Conservation (phyloP, 257 asterid species). For the Mentha longifolia region DNA sequence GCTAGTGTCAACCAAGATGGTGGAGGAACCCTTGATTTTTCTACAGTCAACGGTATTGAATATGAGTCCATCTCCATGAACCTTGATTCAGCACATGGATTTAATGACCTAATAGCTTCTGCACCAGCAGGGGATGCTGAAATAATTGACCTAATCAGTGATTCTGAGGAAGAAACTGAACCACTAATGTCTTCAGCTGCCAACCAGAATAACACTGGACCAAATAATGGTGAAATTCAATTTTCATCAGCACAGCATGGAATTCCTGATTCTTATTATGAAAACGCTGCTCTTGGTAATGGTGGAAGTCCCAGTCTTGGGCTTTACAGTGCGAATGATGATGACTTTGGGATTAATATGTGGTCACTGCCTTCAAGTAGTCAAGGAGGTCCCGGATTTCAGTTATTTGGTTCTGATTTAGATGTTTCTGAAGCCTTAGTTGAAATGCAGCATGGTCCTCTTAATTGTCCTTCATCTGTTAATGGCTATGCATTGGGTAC, state of each 20-base stretch:
- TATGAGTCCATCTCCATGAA: constrained; percentile 73
- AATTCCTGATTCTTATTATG: constrained; percentile 71
- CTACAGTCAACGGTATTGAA: constrained; percentile 67
- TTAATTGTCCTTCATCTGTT: constrained; percentile 61
- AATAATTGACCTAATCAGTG: constrained; percentile 70
- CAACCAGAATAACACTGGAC: constrained; percentile 39
- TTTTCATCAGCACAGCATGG: constrained; percentile 56
- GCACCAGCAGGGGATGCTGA: constrained; percentile 60
- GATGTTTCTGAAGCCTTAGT: constrained; percentile 74
- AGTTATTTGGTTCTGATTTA: constrained; percentile 87
- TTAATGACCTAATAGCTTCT: constrained; percentile 45
- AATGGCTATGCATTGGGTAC: constrained; percentile 57
- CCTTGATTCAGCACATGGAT: constrained; percentile 51
- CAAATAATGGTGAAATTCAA: constrained; percentile 50
- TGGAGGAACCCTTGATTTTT: constrained; percentile 62
- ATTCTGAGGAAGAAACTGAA: constrained; percentile 84
- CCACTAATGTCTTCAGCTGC: constrained; percentile 50
- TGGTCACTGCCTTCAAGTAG: constrained; percentile 83
- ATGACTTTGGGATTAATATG: constrained; percentile 72
- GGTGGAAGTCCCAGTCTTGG: constrained; percentile 64
- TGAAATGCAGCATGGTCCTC: constrained; percentile 68
- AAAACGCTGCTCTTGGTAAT: constrained; percentile 54
- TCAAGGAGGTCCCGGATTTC: constrained; percentile 84
- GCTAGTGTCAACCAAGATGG: constrained; percentile 90
- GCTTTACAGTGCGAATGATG: constrained; percentile 59